phyloP scores from a whole-genome alignment of 768 basidiomycete genomes.

The Xerocomellus chrysenteron region DNA sequence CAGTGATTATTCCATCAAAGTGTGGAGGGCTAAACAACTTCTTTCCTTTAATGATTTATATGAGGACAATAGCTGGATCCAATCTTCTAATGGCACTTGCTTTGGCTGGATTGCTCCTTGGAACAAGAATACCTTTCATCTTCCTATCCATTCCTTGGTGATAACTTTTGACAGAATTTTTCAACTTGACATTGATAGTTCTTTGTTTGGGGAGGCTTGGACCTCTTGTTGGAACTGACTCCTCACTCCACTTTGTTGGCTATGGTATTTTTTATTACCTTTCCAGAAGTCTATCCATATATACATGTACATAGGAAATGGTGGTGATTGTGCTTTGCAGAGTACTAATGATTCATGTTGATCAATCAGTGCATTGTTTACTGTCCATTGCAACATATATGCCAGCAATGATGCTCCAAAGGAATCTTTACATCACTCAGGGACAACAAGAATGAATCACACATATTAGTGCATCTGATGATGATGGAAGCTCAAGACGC shows the following conservation, averaged over 20 bases:
- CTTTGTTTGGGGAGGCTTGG: background rate
- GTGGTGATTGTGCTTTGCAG: too few relatives aligned
- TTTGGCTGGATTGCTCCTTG: conserved; percentile 10
- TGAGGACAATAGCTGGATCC: conserved; percentile 3
- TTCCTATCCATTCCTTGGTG: background rate
- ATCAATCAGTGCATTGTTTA: too few relatives aligned
- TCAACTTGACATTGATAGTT: background rate
- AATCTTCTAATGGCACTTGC: background rate
- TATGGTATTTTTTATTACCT: background rate
- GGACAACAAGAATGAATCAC: too few relatives aligned
- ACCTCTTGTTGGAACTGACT: background rate
- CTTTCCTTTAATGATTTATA: background rate
- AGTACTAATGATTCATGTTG: too few relatives aligned
- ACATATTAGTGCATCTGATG: too few relatives aligned
- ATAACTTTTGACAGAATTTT: background rate
- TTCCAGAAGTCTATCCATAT: background rate
- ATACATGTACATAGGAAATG: too few relatives aligned
- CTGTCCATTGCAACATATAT: too few relatives aligned
- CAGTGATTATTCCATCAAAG: too few relatives aligned
- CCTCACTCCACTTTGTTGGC: background rate
- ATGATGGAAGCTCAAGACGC: too few relatives aligned
- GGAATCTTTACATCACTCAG: too few relatives aligned
- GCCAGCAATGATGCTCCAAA: too few relatives aligned
- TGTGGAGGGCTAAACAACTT: background rate
- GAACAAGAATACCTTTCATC: background rate